Evolutionary conservation across 768 basidiomycete genomes (phyloP).

Genomic region (Tulasnella sp.): DNA sequence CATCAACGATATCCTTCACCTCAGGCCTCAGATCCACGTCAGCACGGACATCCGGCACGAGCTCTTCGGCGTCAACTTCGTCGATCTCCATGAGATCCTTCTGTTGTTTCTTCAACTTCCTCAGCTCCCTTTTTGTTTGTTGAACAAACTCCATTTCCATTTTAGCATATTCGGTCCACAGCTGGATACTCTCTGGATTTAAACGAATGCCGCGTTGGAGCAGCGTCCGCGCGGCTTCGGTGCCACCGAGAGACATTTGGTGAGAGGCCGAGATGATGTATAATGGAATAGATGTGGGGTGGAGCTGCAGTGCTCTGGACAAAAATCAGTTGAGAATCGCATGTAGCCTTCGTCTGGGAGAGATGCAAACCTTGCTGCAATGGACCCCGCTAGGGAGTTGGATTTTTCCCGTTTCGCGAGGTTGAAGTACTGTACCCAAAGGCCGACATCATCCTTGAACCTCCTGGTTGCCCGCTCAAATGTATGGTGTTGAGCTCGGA

Average conservation of each 20-base stretch:
- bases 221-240: constrained; percentile 69
- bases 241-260: constrained; percentile 61
- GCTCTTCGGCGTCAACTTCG: constrained; percentile 15
- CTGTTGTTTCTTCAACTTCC: constrained; percentile 29
- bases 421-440: constrained; percentile 85
- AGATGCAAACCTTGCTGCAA: constrained; percentile 59
- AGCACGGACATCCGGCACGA: constrained; percentile 21
- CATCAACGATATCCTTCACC: constrained; percentile 57
- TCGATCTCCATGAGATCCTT: constrained; percentile 23
- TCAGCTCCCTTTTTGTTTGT: constrained; percentile 48
- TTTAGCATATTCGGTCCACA: constrained; percentile 86
- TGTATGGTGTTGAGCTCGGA: constrained; percentile 75
- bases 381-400: constrained; percentile 63
- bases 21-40: constrained; percentile 39
- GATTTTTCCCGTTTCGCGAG: constrained; percentile 74
- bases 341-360: too few species aligned
- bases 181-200: constrained; percentile 53
- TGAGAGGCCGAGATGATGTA: constrained; percentile 80
- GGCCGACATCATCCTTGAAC: constrained; percentile 75
- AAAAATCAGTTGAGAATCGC: background rate
- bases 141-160: constrained; percentile 86
- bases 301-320: constrained; percentile 70
- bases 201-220: constrained; percentile 79
- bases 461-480: constrained; percentile 82
- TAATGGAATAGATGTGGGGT: constrained; percentile 63